Conservation (phyloP, 2,329 filamentous ascomycete genomes). For the Cercospora berteroae region DNA sequence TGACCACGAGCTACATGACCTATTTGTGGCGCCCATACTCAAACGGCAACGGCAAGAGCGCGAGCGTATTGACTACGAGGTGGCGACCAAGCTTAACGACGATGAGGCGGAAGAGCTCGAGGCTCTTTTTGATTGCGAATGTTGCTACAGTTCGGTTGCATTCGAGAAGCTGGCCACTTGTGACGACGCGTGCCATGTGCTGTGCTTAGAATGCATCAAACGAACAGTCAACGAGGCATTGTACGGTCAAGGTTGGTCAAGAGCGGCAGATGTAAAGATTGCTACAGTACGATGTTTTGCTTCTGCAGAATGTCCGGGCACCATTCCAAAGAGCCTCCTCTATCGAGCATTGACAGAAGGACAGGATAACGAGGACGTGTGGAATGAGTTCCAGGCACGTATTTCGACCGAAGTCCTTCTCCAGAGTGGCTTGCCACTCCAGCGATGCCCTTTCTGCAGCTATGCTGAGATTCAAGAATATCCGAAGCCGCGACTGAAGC, state of each 20-base stretch:
- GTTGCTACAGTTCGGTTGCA: constrained; percentile 68
- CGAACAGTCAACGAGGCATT: constrained; percentile 80
- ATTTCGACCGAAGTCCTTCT: constrained; percentile 73
- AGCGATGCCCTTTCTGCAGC: constrained; percentile 84
- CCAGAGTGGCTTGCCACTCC: constrained; percentile 69
- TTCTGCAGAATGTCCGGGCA: constrained; percentile 65
- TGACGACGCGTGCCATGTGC: constrained; percentile 64
- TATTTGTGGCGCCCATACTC: constrained; percentile 46
- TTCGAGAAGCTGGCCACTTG: constrained; percentile 77
- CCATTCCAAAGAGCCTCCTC: constrained; percentile 67
- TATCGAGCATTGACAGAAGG: constrained; percentile 69
- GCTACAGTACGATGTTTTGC: constrained; percentile 83
- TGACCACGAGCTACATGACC: constrained; percentile 50
- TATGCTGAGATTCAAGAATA: constrained; percentile 80
- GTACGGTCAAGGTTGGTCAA: constrained; percentile 88
- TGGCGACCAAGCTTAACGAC: constrained; percentile 50
- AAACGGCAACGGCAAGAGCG: constrained; percentile 42
- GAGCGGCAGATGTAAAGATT: constrained; percentile 69
- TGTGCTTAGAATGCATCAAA: constrained; percentile 80
- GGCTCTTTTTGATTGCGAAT: constrained; percentile 67
- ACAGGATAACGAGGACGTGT: constrained; percentile 67
- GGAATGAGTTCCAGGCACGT: constrained; percentile 74
- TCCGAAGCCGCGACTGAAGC: constrained; percentile 24
- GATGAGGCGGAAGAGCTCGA: constrained; percentile 48
- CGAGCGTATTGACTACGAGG: constrained; percentile 40